These are phyloP conservation scores for Dendryphion nanum DNA, from an alignment of 2,329 filamentous ascomycete genomes.

Conservation along the genomic window DNA sequence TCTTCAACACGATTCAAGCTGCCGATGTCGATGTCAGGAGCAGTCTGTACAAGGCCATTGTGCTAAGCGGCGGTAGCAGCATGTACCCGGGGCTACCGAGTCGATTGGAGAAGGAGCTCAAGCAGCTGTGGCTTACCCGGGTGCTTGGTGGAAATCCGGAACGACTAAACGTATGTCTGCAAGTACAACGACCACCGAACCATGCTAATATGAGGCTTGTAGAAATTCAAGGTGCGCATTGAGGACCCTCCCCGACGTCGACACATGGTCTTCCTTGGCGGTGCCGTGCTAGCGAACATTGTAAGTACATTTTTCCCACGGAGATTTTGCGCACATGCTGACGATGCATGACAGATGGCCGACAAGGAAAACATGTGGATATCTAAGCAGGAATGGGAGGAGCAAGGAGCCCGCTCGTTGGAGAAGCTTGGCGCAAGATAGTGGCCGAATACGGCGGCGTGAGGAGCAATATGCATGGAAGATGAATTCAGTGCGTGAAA, in stretches of 20 bases:
- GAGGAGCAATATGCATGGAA: too few species aligned
- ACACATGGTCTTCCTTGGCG: conserved; percentile 99
- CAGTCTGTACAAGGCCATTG: conserved; percentile 94
- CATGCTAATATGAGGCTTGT: conserved; percentile 19
- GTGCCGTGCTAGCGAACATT: conserved; percentile 94
- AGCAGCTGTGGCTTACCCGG: conserved; percentile 95
- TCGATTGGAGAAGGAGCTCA: conserved; percentile 94
- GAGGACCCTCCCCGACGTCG: conserved; percentile 93
- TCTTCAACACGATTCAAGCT: conserved; percentile 98
- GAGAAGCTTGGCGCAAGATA: conserved; percentile 91
- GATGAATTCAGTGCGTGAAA: too few species aligned
- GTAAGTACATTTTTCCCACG: conserved; percentile 40
- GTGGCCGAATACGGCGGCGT: too few species aligned
- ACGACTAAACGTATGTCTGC: conserved; percentile 64
- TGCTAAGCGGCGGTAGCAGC: conserved; percentile 93
- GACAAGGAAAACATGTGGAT: conserved; percentile 99
- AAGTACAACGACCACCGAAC: conserved; percentile 4
- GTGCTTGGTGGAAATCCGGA: conserved; percentile 90
- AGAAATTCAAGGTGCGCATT: conserved; percentile 99
- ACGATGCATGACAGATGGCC: conserved; percentile 65
- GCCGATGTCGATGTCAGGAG: conserved; percentile 94
- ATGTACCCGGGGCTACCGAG: conserved; percentile 98
- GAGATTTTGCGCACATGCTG: conserved; percentile 6
- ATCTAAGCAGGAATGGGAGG: conserved; percentile 93
- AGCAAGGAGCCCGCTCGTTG: conserved; percentile 79